Evolutionary conservation across 208 protist genomes (phyloP).

Genomic region (Acanthamoeba triangularis): DNA sequence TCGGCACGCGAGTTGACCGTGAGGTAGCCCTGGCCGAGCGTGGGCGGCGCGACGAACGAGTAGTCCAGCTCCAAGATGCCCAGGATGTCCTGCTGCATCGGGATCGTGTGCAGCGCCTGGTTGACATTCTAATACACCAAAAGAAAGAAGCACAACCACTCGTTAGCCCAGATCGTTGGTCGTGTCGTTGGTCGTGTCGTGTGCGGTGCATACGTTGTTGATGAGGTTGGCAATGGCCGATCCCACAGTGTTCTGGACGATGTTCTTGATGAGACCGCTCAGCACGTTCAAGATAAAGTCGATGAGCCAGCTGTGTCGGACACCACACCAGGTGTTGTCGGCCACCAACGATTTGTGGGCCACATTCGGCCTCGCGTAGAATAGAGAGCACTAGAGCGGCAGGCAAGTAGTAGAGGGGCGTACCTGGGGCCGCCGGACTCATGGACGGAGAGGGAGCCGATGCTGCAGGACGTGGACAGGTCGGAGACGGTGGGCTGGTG

Average conservation of each 20-base stretch:
- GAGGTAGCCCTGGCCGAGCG: background rate
- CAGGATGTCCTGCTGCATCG: background rate
- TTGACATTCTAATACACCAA: background rate
- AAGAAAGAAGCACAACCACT: background rate
- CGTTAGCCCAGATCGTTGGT: background rate
- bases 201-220: background rate
- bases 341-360: too few species aligned
- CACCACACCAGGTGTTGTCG: too few species aligned
- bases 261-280: background rate
- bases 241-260: background rate
- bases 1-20: background rate
- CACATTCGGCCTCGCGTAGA: too few species aligned
- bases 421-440: background rate
- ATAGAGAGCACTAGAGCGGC: too few species aligned
- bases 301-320: background rate
- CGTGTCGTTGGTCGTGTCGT: too few species aligned
- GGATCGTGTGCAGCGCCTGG: background rate
- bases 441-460: background rate
- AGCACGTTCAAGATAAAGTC: background rate
- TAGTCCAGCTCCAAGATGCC: background rate
- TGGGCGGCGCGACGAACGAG: background rate
- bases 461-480: background rate
- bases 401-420: too few species aligned
- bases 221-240: background rate
- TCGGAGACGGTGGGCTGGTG: background rate